Evolutionary conservation across 75 land plant species (phyloP).

Genomic region (Cupressus sempervirens): DNA sequence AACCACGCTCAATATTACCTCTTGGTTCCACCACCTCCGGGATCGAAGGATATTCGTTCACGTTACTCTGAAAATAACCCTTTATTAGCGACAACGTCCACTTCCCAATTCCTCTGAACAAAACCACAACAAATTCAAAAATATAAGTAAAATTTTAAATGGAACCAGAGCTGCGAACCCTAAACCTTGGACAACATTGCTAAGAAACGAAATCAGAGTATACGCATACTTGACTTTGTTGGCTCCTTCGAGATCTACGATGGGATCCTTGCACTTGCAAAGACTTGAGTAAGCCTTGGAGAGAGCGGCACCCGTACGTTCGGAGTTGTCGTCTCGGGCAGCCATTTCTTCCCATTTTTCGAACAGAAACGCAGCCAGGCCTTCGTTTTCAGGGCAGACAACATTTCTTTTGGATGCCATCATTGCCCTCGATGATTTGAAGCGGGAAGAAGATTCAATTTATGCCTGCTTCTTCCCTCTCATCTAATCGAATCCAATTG

Average conservation of each 20-base stretch:
- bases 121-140: slow-evolving; percentile 4
- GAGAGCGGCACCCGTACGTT: slow-evolving; percentile 50
- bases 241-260: slow-evolving; percentile 47
- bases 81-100: slow-evolving; percentile 64
- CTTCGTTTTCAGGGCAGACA: slow-evolving; percentile 62
- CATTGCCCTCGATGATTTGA: background rate
- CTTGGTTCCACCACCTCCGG: slow-evolving; percentile 15
- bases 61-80: slow-evolving; percentile 41
- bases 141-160: background rate
- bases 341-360: slow-evolving; percentile 58
- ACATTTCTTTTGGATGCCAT: slow-evolving; percentile 19
- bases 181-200: background rate
- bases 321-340: slow-evolving; percentile 38
- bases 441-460: no score
- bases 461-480: no score
- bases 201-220: background rate
- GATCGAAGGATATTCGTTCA: slow-evolving; percentile 20
- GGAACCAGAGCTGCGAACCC: background rate
- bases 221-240: slow-evolving; percentile 26
- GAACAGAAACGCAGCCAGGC: slow-evolving; percentile 39
- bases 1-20: slow-evolving; percentile 10
- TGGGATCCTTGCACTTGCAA: slow-evolving; percentile 46
- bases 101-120: slow-evolving; percentile 73
- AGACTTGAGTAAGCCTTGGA: slow-evolving; percentile 59
- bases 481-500: no score